Percentiles rank a stretch among this genome's conserved stretches.
Evolutionary conservation across 1,284 basidiomycete genomes (phyloP).

Genomic region (Trichosporon coremiiforme): DNA sequence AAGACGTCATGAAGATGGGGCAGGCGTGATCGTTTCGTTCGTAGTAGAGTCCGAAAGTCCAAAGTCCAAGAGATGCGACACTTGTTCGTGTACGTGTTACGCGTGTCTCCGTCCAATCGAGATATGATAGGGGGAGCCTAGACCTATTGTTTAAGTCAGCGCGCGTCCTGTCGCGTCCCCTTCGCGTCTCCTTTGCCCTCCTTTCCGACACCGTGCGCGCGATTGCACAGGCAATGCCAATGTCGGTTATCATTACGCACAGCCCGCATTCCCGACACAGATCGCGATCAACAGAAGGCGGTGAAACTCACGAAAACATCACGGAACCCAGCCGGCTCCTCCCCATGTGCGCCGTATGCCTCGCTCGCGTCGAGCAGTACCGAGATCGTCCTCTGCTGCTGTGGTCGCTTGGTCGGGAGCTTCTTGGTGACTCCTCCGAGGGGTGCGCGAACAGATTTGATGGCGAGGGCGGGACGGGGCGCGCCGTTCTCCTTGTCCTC

Average conservation of each 20-base stretch:
- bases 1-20: too few relatives aligned
- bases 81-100: too few relatives aligned
- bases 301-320: conserved; percentile 14
- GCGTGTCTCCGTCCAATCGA: too few relatives aligned
- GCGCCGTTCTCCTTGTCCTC: conserved; percentile 42
- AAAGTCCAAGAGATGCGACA: not conserved
- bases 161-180: not conserved
- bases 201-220: not conserved
- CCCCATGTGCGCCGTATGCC: conserved; percentile 50
- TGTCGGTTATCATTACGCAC: too few relatives aligned
- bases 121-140: not conserved
- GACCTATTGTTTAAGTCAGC: not conserved
- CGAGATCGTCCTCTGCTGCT: not conserved
- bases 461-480: conserved; percentile 30
- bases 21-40: too few relatives aligned
- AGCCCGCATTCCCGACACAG: not conserved
- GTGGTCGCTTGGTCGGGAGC: conserved; percentile 1
- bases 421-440: conserved; percentile 13
- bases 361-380: conserved; percentile 47
- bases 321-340: conserved; percentile 46
- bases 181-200: not conserved
- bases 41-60: not conserved
- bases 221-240: not conserved
- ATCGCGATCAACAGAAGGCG: not conserved
- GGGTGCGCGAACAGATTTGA: conserved; percentile 29